A percentile compares a stretch with the other conserved stretches of the same genome.
These are phyloP conservation scores for Mucor plumbeus DNA, from an alignment of 371 early-diverging fungal species.

Conservation along the genomic window DNA sequence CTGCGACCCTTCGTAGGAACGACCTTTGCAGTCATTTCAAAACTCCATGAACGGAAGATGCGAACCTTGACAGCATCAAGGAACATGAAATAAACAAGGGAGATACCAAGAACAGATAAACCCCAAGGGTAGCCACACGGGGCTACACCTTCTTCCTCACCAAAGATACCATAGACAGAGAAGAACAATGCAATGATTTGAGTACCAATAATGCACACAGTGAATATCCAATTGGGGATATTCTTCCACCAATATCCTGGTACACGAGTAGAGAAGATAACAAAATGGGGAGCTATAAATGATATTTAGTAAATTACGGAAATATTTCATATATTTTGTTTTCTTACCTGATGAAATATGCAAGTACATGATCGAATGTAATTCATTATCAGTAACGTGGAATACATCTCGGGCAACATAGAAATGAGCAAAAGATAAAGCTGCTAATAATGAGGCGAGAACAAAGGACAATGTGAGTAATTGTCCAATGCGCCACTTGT, in stretches of 20 bases:
- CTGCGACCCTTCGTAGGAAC: conserved; percentile 69
- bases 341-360: conserved; percentile 80
- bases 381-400: conserved; percentile 44
- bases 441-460: conserved; percentile 74
- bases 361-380: conserved; percentile 89
- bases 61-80: conserved; percentile 88
- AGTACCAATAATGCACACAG: conserved; percentile 78
- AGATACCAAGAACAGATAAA: conserved; percentile 65
- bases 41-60: conserved; percentile 76
- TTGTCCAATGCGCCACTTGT: conserved; percentile 94
- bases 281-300: conserved; percentile 78
- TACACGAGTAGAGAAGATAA: conserved; percentile 90
- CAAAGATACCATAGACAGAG: conserved; percentile 78
- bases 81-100: conserved; percentile 74
- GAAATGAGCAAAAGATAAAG: conserved; percentile 85
- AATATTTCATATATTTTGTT: background rate
- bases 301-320: too few relatives aligned
- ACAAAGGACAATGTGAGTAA: conserved; percentile 79
- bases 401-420: conserved; percentile 75
- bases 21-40: conserved; percentile 64
- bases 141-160: conserved; percentile 48
- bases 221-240: conserved; percentile 33
- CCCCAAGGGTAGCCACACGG: conserved; percentile 66
- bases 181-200: conserved; percentile 90
- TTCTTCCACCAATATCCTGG: conserved; percentile 85